Conservation (phyloP, 441 rosid species). For the Pelargonium myrrhifolium region DNA sequence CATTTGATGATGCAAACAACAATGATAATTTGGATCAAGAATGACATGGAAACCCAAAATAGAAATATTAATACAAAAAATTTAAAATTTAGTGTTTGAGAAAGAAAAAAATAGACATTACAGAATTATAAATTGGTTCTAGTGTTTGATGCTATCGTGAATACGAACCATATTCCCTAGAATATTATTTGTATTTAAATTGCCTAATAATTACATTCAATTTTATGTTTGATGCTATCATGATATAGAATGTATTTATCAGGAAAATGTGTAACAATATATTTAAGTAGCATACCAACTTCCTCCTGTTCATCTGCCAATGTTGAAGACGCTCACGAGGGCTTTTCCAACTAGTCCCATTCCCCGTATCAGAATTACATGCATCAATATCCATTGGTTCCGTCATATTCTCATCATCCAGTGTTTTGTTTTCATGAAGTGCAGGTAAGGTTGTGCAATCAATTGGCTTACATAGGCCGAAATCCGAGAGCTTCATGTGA, state of each 20-base stretch:
- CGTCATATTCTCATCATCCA: conserved; percentile 48
- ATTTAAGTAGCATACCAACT: conserved; percentile 40
- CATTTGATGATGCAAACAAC: conserved; percentile 3
- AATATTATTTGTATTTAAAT: neutral
- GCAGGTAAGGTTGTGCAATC: conserved; percentile 72
- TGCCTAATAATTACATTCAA: neutral
- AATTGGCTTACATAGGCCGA: conserved; percentile 97
- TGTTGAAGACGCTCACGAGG: conserved; percentile 92
- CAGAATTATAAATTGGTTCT: neutral
- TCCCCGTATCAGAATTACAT: conserved; percentile 62
- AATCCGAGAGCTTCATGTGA: conserved; percentile 96
- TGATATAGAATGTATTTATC: neutral
- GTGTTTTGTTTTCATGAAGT: conserved; percentile 63
- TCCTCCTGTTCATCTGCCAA: conserved; percentile 98
- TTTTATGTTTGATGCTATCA: neutral
- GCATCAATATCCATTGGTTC: conserved; percentile 89
- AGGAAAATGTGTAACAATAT: neutral
- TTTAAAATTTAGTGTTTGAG: neutral
- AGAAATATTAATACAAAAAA: neutral
- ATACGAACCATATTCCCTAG: neutral
- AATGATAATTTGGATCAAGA: neutral
- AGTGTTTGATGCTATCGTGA: neutral
- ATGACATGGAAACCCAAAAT: neutral
- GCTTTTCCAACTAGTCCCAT: conserved; percentile 75
- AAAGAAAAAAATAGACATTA: neutral